Evolutionary conservation across 2,329 filamentous ascomycete species (phyloP), one percentile per base, ranked within the genome.

Genomic region (Mycosphaerella sp.): DNA sequence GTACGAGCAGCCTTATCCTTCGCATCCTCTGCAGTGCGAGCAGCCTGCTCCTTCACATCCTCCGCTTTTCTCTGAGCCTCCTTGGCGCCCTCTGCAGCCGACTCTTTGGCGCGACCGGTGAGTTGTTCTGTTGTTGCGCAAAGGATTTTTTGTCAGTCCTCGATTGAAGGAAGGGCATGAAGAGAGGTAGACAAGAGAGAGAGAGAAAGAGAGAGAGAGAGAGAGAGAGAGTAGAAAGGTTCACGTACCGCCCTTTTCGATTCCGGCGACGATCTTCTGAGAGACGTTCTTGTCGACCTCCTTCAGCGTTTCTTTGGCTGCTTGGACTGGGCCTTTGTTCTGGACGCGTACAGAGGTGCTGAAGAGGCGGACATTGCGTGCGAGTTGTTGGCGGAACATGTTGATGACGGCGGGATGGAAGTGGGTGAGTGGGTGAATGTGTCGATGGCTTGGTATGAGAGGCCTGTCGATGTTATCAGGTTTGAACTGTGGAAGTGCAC

Each of bases 181-280:
- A n/a, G n/a, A n/a, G n/a, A n/a, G n/a, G n/a, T n/a, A n/a, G n/a
- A n/a, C n/a, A n/a, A n/a, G n/a, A n/a, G n/a, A n/a, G n/a, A n/a
- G n/a, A n/a, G n/a, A n/a, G n/a, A n/a, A n/a, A n/a, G n/a, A n/a
- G n/a, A n/a, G n/a, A n/a, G n/a, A n/a, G n/a, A n/a, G n/a, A n/a
- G n/a, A n/a, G n/a, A n/a, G n/a, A n/a, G n/a, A n/a, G n/a, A n/a
- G n/a, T n/a, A n/a, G n/a, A n/a, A n/a, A 6, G 16, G 16, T 41
- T 16, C 12, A 74, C 80, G 53, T 77, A 83, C 80, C 75, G 53
- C 79, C 78, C 60, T 74, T 80, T 68, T 85, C 77, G 55, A 84
- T 81, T 41, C 80, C 81, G 68, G 79, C 79, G 17, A 84, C 77
- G 9, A 76, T 75, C 21, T 69, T 75, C 64, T 79, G 72, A 0